Evolutionary conservation across 306 rosid species (phyloP), one percentile per base, ranked within the genome.

Genomic region (Dalbergia oliveri): DNA sequence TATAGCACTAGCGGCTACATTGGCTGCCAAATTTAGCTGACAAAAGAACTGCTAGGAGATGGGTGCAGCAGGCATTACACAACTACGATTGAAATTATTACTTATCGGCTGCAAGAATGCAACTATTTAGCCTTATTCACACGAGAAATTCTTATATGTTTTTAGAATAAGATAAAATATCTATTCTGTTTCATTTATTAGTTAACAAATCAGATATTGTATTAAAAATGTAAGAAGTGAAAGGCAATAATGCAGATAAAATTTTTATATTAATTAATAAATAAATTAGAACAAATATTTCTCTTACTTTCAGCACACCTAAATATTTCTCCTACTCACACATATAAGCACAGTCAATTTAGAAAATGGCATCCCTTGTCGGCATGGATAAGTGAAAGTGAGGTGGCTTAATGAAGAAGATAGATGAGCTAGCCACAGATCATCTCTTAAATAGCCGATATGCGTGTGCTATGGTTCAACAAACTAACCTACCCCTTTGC

Each of bases 401-500:
- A 54, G 34, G 18, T 37, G 58, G 44, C 34, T 18, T 80, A 45
- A 63, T 53, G 59, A 9, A 16, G 26, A 50, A 47, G 15, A 35
- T 6, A 21, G 23, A 26, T 26, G 64, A 77, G 34, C 56, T 21
- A 14, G 47, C 64, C 39, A 51, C 11, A 4, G 72, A 64, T 76
- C 69, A 21, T 19, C 1, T 51, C 58, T 74, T 61, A 44, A 72
- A 60, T 45, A 15, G 26, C 72, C 64, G 23, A 33, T 51, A 3
- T 54, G 51, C 31, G 31, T 26, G 31, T 43, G 44, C 41, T 76
- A 9, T 56, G 73, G 86, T 76, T 78, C 82, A 84, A 72, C 90
- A 75, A 85, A 78, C 82, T 81, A 84, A 82, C 86, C 84, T 84
- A 74, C 81, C 81, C 68, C 31, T 26, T 35, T 66, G 18, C 64